phyloP scores from a whole-genome alignment of 805 yeast species.

The Lachancea quebecensis region DNA sequence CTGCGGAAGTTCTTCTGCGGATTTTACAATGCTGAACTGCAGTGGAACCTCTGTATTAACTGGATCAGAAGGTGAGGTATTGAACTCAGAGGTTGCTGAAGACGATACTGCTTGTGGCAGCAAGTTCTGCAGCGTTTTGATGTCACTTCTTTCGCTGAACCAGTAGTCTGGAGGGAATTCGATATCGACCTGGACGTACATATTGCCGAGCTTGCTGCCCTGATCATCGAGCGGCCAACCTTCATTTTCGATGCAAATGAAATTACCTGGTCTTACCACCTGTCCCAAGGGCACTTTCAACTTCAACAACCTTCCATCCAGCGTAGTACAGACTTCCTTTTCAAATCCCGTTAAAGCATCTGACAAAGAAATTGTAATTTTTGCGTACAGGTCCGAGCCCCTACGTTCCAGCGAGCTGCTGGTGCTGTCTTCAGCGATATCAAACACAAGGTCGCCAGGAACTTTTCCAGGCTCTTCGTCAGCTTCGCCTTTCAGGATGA shows the following conservation, averaged over 20 bases:
- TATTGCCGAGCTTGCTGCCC: constrained; percentile 49
- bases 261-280: constrained; percentile 73
- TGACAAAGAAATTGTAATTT: constrained; percentile 53
- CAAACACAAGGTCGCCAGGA: constrained; percentile 74
- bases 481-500: constrained; percentile 60
- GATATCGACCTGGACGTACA: constrained; percentile 62
- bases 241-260: constrained; percentile 55
- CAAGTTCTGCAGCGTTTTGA: constrained; percentile 45
- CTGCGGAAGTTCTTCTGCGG: constrained; percentile 21
- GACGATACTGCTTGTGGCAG: constrained; percentile 37
- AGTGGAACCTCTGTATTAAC: constrained; percentile 28
- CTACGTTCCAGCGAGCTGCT: constrained; percentile 48
- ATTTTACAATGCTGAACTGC: constrained; percentile 19
- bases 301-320: constrained; percentile 71
- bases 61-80: constrained; percentile 14
- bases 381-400: constrained; percentile 58
- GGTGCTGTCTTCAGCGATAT: constrained; percentile 41
- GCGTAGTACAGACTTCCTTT: constrained; percentile 54
- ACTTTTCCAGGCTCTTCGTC: constrained; percentile 68
- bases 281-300: constrained; percentile 67
- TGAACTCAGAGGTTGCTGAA: constrained; percentile 1
- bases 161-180: constrained; percentile 83
- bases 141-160: constrained; percentile 69
- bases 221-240: constrained; percentile 68
- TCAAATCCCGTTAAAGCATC: constrained; percentile 85